A percentile compares a stretch with the other conserved stretches of the same genome.
Conservation (phyloP, 2,329 filamentous ascomycete species). For the Trichoderma hamatum region DNA sequence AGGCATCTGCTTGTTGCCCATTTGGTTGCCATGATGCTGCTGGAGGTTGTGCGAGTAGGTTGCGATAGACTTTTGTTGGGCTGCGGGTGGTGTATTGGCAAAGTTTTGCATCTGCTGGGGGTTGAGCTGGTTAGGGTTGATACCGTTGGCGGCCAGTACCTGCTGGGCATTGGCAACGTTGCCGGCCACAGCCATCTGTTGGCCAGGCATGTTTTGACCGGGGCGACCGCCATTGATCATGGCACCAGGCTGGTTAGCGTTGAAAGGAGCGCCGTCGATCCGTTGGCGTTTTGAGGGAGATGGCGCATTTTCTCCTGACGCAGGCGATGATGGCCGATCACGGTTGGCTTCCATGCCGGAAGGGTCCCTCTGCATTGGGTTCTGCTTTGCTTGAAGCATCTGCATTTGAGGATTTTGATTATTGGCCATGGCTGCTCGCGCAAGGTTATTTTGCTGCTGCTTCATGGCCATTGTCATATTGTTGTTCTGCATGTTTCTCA, state of each 20-base stretch:
- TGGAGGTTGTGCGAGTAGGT: constrained; percentile 84
- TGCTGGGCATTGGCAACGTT: constrained; percentile 55
- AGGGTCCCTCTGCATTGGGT: constrained; percentile 84
- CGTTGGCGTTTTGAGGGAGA: constrained; percentile 91
- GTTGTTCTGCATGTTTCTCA: constrained; percentile 67
- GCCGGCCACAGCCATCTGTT: constrained; percentile 63
- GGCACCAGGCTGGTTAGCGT: constrained; percentile 63
- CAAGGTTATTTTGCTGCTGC: constrained; percentile 64
- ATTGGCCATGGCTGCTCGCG: constrained; percentile 77
- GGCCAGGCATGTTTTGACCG: constrained; percentile 69
- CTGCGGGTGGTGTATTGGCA: constrained; percentile 56
- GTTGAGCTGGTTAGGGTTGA: constrained; percentile 74
- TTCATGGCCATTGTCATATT: constrained; percentile 62
- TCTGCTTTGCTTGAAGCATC: constrained; percentile 74
- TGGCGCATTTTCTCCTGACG: constrained; percentile 81
- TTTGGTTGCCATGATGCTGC: constrained; percentile 78
- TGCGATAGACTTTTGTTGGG: constrained; percentile 82
- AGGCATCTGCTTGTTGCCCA: constrained; percentile 76
- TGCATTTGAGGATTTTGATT: constrained; percentile 75
- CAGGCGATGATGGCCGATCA: constrained; percentile 78
- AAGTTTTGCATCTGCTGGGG: constrained; percentile 73
- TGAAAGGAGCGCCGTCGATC: constrained; percentile 71
- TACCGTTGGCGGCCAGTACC: constrained; percentile 68
- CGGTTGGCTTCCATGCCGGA: constrained; percentile 85
- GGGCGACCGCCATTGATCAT: constrained; percentile 78